Evolutionary conservation across 1,284 basidiomycete genomes (phyloP), one percentile per base, ranked within the genome.

Genomic region (Cutaneotrichosporon cutaneum): DNA sequence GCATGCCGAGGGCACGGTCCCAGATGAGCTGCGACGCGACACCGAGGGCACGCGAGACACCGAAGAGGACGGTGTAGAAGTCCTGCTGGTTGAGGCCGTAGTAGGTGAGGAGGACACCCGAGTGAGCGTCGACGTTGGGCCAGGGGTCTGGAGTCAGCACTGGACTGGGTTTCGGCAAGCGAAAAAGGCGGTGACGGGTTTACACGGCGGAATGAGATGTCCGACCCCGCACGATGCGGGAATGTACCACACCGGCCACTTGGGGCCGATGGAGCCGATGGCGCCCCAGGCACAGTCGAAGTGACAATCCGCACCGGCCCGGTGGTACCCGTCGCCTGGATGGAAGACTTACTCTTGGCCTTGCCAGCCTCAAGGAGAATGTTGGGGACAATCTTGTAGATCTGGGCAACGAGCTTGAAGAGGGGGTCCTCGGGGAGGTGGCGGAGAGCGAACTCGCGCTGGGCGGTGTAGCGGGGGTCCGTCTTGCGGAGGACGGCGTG

Each of bases 401-500:
- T 88, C 81, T 95, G 90, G 64, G 87, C 90, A 62, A 96, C 93
- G 68, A 95, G 87, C 83, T 90, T 92, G 86, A 96, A 96, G 76
- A 94, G 79, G 56, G 90, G 88, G 83, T 95, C 89, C 35, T 90
- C 80, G 35, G 90, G 89, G 56, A 95, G 82, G 81, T 94, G 90
- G 82, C 92, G 90, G 73, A 92, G 82, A 33, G 92, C 94, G 70
- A 96, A 96, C 81, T 94, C 91, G 73, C 92, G 89, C 77, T 96
- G 92, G 60, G 95, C 95, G 65, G 87, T 89, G 85, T 98, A 98
- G 65, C 95, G 92, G 62, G 95, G 95, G 83, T 99, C 95, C 50
- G 93, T 94, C 86, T 95, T 95, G 79, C 94, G 86, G 66, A 99
- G 85, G 56, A 99, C 94, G 71, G 95, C 94, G 82, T 98, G 95